Percentiles rank a stretch among this genome's conserved stretches.
These are phyloP conservation scores for Arctostaphylos glauca DNA, from an alignment of 148 eudicot genomes.

Conservation along the genomic window DNA sequence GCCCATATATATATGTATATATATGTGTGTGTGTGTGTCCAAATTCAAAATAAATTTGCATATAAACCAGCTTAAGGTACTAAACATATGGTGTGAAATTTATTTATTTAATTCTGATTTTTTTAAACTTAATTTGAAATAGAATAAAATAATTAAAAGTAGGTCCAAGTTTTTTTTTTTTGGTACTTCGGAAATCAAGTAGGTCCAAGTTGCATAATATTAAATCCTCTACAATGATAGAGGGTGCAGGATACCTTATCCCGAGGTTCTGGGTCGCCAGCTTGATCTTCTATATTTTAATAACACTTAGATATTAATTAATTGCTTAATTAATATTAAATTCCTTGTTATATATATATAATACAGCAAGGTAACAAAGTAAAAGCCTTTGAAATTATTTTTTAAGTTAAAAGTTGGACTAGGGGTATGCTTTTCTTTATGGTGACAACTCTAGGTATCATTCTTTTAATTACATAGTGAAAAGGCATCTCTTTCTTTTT, in stretches of 20 bases:
- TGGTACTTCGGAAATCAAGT: too few relatives aligned
- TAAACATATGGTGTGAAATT: too few relatives aligned
- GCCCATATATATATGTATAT: too few relatives aligned
- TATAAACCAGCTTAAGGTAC: too few relatives aligned
- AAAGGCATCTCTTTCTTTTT: background rate
- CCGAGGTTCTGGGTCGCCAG: conserved; percentile 8
- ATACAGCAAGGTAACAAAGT: background rate
- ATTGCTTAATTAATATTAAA: background rate
- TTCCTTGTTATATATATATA: background rate
- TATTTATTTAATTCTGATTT: too few relatives aligned
- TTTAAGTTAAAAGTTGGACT: background rate
- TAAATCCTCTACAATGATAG: background rate
- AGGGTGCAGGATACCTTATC: background rate
- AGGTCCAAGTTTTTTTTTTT: too few relatives aligned
- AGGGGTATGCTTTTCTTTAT: conserved; percentile 1
- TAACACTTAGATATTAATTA: too few relatives aligned
- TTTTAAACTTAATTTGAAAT: too few relatives aligned
- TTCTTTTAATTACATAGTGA: background rate
- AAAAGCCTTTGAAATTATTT: background rate
- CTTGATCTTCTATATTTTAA: background rate
- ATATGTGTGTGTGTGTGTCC: too few relatives aligned
- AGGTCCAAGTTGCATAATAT: too few relatives aligned
- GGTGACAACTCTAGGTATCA: background rate
- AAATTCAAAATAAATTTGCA: too few relatives aligned
- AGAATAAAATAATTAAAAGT: too few relatives aligned